Evolutionary conservation across 2,329 filamentous ascomycete species (phyloP), one percentile per base, ranked within the genome.

Genomic region (Fusarium anguioides): DNA sequence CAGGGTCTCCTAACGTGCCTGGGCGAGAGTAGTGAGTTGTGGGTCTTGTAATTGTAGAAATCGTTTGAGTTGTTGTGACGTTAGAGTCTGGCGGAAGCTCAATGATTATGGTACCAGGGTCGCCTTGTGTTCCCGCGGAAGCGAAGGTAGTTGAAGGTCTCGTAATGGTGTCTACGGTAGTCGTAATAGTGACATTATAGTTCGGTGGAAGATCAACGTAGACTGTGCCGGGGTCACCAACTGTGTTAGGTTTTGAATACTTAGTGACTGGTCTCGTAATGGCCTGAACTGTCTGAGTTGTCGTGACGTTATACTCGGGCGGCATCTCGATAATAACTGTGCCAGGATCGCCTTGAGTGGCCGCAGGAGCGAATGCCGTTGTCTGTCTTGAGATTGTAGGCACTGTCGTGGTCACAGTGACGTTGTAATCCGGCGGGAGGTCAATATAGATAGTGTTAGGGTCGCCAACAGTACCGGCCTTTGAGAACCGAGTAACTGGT

Each of bases 261-360:
- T 53, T 48, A 9, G 56, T 60, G n/a, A 39, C 14, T 2, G 56
- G 52, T 8, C 56, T 49, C 12, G 23, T 65, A 9, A 65, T 65
- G 4, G 59, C 39, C 6, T 44, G 41, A 24, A 61, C 15, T 2
- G 49, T 61, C 39, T 61, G 24, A n/a, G 60, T 61, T n/a, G 33
- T 57, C 12, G 60, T 63, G 15, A 63, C 29, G 14, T 63, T 63
- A 3, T 36, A 49, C 9, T 63, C 60, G 1, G 60, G 60, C 6
- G 60, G 60, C 12, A 63, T 23, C 31, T 63, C 23, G 8, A 64
- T 12, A 4, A 64, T 42, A 5, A 64, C 31, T 2, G 60, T 64
- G 5, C 58, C 58, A 8, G 63, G 62, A 4, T 66, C 62, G 12
- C 62, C 62, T 51, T 65, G 61, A 6, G 45, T 41, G 1, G 29